phyloP scores from a whole-genome alignment of 129 eudicot species.

The Mikania micrantha region DNA sequence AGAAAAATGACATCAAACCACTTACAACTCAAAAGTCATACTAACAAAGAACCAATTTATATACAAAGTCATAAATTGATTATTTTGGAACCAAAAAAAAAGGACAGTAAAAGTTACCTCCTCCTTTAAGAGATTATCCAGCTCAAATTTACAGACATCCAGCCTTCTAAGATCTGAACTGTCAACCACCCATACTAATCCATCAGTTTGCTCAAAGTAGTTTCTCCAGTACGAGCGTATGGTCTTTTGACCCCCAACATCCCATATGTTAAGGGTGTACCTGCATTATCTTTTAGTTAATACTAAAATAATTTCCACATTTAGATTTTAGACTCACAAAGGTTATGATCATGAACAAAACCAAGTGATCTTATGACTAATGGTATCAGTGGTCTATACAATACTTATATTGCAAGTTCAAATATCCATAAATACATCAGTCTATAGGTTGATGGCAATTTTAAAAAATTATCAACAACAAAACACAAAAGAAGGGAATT shows the following conservation, averaged over 20 bases:
- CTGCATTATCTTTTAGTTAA: conserved; percentile 32
- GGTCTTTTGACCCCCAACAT: conserved; percentile 95
- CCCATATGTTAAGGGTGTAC: conserved; percentile 95
- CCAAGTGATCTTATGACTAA: neutral
- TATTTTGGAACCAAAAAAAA: neutral
- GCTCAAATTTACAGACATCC: conserved; percentile 78
- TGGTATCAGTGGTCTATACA: neutral
- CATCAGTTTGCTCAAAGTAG: conserved; percentile 98
- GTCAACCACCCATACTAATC: conserved; percentile 95
- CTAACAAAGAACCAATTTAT: neutral
- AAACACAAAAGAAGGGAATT: neutral
- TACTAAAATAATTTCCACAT: neutral
- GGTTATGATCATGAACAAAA: neutral
- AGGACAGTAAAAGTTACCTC: conserved; percentile 46
- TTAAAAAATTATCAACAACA: neutral
- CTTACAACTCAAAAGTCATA: neutral
- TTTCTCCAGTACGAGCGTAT: conserved; percentile 98
- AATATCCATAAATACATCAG: neutral
- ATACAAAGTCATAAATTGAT: neutral
- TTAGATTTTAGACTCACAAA: neutral
- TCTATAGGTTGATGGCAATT: neutral
- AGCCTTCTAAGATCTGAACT: conserved; percentile 93
- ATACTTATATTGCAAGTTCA: neutral
- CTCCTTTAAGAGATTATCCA: conserved; percentile 85
- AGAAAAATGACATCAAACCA: neutral